phyloP scores from a whole-genome alignment of 129 eudicot genomes.

The Deinandra increscens region DNA sequence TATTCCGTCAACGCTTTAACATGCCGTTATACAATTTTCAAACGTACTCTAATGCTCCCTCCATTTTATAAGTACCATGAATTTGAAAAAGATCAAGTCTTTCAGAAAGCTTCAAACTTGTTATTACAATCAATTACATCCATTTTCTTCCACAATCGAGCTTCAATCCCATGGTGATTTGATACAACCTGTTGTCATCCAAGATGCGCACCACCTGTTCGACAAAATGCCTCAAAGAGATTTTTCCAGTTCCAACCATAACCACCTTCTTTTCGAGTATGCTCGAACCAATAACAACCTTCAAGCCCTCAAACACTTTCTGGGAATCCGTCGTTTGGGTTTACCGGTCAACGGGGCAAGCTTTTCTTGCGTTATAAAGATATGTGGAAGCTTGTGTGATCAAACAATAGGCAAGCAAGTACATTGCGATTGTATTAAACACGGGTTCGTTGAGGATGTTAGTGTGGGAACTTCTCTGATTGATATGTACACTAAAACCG shows the following conservation, averaged over 20 bases:
- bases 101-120: conserved; percentile 20
- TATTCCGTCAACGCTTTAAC: neutral
- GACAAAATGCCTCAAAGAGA: conserved; percentile 50
- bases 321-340: conserved; percentile 45
- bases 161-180: neutral
- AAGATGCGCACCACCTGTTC: conserved; percentile 49
- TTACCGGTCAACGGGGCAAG: conserved; percentile 59
- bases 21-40: neutral
- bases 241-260: conserved; percentile 35
- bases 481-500: conserved; percentile 79
- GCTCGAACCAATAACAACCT: conserved; percentile 50
- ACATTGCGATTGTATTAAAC: conserved; percentile 67
- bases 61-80: conserved; percentile 8
- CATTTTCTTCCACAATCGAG: conserved; percentile 22
- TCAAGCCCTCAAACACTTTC: conserved; percentile 47
- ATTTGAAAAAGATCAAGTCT: conserved; percentile 26
- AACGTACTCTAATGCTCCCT: conserved; percentile 11
- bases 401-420: conserved; percentile 55
- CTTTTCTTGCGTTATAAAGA: conserved; percentile 72
- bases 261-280: conserved; percentile 66
- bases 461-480: conserved; percentile 89
- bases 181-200: neutral
- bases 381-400: conserved; percentile 59
- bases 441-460: conserved; percentile 65
- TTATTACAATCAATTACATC: conserved; percentile 23